These are phyloP conservation scores for Periconia sp. DNA, from an alignment of 2,329 filamentous ascomycete species.

Conservation along the genomic window DNA sequence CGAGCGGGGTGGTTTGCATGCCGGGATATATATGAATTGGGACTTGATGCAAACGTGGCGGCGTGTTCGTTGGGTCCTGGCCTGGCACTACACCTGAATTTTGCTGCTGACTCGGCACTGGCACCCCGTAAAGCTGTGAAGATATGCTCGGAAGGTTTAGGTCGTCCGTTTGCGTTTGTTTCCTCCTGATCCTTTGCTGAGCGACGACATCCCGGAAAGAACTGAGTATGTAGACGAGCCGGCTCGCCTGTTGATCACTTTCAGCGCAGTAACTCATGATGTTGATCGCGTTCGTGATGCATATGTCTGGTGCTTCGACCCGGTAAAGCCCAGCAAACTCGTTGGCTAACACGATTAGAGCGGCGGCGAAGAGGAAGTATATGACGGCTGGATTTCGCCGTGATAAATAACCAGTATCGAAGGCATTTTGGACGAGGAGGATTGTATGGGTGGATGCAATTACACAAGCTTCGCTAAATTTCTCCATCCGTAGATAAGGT, in stretches of 20 bases:
- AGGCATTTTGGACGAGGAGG: slow-evolving; percentile 48
- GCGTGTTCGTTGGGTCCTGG: slow-evolving; percentile 18
- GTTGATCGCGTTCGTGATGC: slow-evolving; percentile 46
- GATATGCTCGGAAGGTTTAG: slow-evolving; percentile 39
- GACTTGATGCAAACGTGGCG: slow-evolving; percentile 38
- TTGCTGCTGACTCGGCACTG: slow-evolving; percentile 15
- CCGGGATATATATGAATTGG: slow-evolving; percentile 45
- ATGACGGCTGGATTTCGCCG: slow-evolving; percentile 48
- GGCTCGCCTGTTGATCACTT: slow-evolving; percentile 48
- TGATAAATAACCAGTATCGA: slow-evolving; percentile 49
- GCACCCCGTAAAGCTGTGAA: slow-evolving; percentile 38
- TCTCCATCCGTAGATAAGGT: slow-evolving; percentile 54
- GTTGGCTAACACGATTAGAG: slow-evolving; percentile 48
- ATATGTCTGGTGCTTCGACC: slow-evolving; percentile 41
- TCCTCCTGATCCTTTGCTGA: slow-evolving; percentile 35
- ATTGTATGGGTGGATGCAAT: slow-evolving; percentile 51
- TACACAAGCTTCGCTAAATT: slow-evolving; percentile 51
- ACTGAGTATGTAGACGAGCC: slow-evolving; percentile 45
- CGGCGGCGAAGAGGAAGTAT: slow-evolving; percentile 51
- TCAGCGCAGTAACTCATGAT: slow-evolving; percentile 50
- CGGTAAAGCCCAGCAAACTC: slow-evolving; percentile 46
- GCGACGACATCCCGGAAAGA: slow-evolving; percentile 47
- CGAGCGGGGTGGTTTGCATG: slow-evolving; percentile 36
- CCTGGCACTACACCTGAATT: slow-evolving; percentile 1
- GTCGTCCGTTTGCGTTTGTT: slow-evolving; percentile 29